Evolutionary conservation across 2,329 filamentous ascomycete genomes (phyloP), one percentile per base, ranked within the genome.

Genomic region (Juglanconis oblonga): DNA sequence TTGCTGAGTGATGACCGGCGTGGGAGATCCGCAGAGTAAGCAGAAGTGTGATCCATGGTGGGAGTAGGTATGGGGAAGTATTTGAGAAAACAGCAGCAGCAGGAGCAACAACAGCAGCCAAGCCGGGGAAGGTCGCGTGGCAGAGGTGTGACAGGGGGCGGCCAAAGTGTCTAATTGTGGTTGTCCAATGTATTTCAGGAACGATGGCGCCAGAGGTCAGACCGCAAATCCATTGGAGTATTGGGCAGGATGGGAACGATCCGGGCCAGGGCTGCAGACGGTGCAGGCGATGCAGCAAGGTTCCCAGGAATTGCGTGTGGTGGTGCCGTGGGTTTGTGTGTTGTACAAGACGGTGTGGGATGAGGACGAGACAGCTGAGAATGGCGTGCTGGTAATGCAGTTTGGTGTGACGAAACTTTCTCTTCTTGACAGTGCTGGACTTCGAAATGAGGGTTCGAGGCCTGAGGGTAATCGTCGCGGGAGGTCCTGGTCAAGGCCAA

Each of bases 21-120:
- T 54, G 59, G 56, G 57, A 55, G 24, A 11, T 42, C 50, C 44
- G 54, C 32, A 35, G 51, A 45, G 47, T 48, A 57, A 42, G 62
- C 44, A 17, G 62, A 49, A 42, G 56, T 52, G 50, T 40, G 56
- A 45, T 62, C 62, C 62, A 64, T 64, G 62, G 47, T 38, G 55
- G 29, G 24, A 38, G 51, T n/a, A 24, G 17, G 24, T 29, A 13
- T 35, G 50, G 29, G 35, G 3, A 29, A 31, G 44, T 57, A 60
- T 61, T 52, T 57, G 60, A 36, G 57, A 42, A 52, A 52, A 24
- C 24, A 14, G 10, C 38, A 42, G 5, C 38, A 42, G 38, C 11
- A 13, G 11, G 5, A 38, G 35, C 36, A 24, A 2, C 24, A 24
- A 14, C 11, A 13, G 11, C 38, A 38, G 35, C 36, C 49, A n/a